A percentile compares a stretch with the other conserved stretches of the same genome.
phyloP scores from a whole-genome alignment of 2,329 filamentous ascomycete species.

The Fusarium ambrosium region DNA sequence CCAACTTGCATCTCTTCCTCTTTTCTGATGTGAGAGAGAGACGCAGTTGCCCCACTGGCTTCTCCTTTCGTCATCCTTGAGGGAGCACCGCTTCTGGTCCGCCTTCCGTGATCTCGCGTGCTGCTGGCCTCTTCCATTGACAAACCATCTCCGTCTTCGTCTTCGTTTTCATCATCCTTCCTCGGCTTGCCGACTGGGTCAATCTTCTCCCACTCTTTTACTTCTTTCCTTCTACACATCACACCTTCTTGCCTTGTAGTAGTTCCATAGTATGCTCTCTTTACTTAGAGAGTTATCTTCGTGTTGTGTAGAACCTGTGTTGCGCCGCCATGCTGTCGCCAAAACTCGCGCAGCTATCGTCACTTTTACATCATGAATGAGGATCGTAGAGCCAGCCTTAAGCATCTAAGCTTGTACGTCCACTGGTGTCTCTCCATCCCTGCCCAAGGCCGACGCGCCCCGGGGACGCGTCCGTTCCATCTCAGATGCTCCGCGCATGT shows the following conservation, averaged over 20 bases:
- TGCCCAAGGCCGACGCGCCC: slow-evolving; percentile 2
- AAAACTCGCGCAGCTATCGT: not conserved
- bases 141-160: not conserved
- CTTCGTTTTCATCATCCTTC: slow-evolving; percentile 8
- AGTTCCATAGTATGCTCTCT: not conserved
- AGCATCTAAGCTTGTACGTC: not conserved
- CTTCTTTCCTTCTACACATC: slow-evolving; percentile 40
- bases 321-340: not conserved
- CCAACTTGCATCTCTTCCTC: not conserved
- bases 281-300: not conserved
- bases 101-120: slow-evolving; percentile 1
- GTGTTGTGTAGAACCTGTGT: slow-evolving; percentile 3
- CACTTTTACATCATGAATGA: not conserved
- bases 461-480: slow-evolving; percentile 31
- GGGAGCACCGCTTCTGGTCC: not conserved
- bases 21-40: slow-evolving; percentile 28
- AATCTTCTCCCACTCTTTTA: slow-evolving; percentile 24
- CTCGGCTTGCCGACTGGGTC: slow-evolving; percentile 24
- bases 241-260: slow-evolving; percentile 3
- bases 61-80: slow-evolving; percentile 31
- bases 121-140: not conserved
- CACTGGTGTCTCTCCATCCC: slow-evolving; percentile 2
- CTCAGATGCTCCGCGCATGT: slow-evolving; percentile 17
- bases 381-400: not conserved
- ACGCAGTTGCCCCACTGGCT: slow-evolving; percentile 5